Base-by-base conservation (phyloP, 2,329 filamentous ascomycete species). In the Xylariaceae sp. region DNA sequence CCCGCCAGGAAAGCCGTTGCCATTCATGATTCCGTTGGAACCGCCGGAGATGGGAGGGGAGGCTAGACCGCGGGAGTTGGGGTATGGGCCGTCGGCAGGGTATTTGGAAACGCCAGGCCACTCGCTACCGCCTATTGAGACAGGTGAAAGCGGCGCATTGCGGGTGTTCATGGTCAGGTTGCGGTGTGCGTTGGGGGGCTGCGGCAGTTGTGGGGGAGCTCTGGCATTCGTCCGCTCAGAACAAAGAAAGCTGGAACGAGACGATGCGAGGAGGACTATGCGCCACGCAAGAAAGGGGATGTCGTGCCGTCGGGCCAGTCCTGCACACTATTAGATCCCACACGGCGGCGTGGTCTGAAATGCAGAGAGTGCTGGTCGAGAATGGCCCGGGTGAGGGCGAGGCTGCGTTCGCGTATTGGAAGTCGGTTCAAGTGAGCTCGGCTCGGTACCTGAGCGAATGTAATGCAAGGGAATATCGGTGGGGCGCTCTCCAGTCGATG, bases 51-150 rank as follows among this genome's bases (percentile, higher is more conserved):
- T 81, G 44, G 87, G 87, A 62, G 87, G 87, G 57, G 88, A 88
- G 65, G 79, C 79, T 60, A 88, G 78, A 59, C 78, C 77, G 62
- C 76, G 82, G 72, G 69, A 78, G 69, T 69, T 80, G 66, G 67
- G 73, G 67, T 77, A 81, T 49, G 78, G 71, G 56, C 75, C 75
- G 70, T 81, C 75, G 67, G 75, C 77, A 66, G 84, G 80, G 70
- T 90, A 89, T 66, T 84, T 84, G 58, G 82, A 81, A 63, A 86
- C 79, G 53, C 79, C 82, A 45, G 88, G 88, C 86, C 88, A 94
- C 70, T 94, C 90, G 77, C 85, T 91, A 70, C 87, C 89, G 70
- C 87, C 86, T 79, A 89, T 75, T 74, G 89, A 94, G 70, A 90
- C 81, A 67, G 90, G 89, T 68, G 90, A 92, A 70, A 92, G 79